Percentiles rank a stretch among this genome's conserved stretches.
Evolutionary conservation across 2,329 filamentous ascomycete species (phyloP).

Genomic region (Colletotrichum incanum): DNA sequence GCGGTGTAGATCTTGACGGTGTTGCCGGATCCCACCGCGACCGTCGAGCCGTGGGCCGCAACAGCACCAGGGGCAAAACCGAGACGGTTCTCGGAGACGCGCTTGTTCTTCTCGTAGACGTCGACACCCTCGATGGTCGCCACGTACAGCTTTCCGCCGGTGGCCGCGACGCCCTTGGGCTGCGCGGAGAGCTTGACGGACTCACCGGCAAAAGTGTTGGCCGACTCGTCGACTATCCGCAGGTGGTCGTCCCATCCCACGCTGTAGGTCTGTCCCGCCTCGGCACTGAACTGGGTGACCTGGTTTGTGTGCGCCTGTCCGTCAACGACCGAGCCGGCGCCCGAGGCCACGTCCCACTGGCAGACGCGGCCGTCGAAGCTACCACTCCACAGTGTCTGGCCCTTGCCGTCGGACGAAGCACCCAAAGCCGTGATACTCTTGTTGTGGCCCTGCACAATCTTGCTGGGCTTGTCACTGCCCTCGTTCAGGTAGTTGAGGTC

Average conservation of each 20-base stretch:
- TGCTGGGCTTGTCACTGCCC: conserved; percentile 78
- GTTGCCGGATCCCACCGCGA: conserved; percentile 85
- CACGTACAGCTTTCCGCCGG: conserved; percentile 68
- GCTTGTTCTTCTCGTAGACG: conserved; percentile 73
- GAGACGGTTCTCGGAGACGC: conserved; percentile 72
- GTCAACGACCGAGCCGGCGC: conserved; percentile 79
- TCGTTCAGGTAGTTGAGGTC: conserved; percentile 91
- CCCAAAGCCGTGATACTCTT: conserved; percentile 89
- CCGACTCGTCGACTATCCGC: conserved; percentile 81
- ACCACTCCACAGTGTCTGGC: conserved; percentile 84
- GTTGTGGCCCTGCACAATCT: conserved; percentile 88
- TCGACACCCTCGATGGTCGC: conserved; percentile 68
- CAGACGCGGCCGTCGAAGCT: conserved; percentile 92
- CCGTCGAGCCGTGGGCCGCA: conserved; percentile 75
- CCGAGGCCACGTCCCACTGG: conserved; percentile 84
- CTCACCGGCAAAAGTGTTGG: conserved; percentile 82
- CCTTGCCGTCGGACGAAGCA: conserved; percentile 68
- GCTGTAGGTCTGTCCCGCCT: conserved; percentile 79
- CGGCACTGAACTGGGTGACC: conserved; percentile 80
- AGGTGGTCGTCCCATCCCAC: conserved; percentile 96
- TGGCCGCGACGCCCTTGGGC: conserved; percentile 80
- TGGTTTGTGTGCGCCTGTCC: conserved; percentile 90
- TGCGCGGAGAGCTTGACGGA: conserved; percentile 81
- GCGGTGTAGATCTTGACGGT: conserved; percentile 82
- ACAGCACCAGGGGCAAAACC: conserved; percentile 79